These are phyloP conservation scores for Cordyceps fumosorosea DNA, from an alignment of 2,329 filamentous ascomycete species.

Conservation along the genomic window DNA sequence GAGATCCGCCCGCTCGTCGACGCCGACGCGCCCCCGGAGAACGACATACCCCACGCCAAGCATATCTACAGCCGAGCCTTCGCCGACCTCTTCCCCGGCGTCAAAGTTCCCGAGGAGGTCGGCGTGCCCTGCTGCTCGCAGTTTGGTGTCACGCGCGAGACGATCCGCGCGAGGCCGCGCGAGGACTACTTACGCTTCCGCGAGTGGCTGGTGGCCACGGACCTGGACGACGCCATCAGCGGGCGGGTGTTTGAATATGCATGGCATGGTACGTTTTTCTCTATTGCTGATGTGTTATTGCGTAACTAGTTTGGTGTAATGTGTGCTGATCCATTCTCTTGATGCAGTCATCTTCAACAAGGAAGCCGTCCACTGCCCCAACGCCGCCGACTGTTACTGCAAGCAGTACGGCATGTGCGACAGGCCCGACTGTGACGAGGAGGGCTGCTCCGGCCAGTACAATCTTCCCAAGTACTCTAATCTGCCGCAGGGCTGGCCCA, in stretches of 20 bases:
- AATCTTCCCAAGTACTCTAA: conserved; percentile 49
- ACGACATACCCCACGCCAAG: conserved; percentile 31
- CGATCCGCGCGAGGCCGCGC: conserved; percentile 40
- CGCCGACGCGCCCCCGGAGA: conserved; percentile 24
- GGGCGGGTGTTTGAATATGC: conserved; percentile 58
- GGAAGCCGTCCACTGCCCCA: conserved; percentile 52
- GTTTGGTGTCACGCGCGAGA: conserved; percentile 52
- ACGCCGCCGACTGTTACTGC: conserved; percentile 58
- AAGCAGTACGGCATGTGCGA: conserved; percentile 57
- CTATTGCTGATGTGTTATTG: not conserved
- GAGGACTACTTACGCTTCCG: conserved; percentile 51
- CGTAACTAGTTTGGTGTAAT: not conserved
- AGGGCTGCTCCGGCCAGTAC: conserved; percentile 51
- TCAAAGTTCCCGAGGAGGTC: conserved; percentile 41
- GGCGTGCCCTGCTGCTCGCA: conserved; percentile 59
- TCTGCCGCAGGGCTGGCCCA: conserved; percentile 57
- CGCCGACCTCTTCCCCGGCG: conserved; percentile 32
- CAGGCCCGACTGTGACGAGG: conserved; percentile 30
- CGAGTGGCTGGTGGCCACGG: conserved; percentile 53
- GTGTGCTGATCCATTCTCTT: not conserved
- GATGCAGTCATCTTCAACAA: conserved; percentile 51
- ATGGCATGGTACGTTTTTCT: conserved; percentile 49
- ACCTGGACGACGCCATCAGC: conserved; percentile 45
- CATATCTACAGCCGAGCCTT: conserved; percentile 37
- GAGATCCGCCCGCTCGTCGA: conserved; percentile 38